Evolutionary conservation across 148 eudicot genomes (phyloP).

Genomic region (Cornus kousa): DNA sequence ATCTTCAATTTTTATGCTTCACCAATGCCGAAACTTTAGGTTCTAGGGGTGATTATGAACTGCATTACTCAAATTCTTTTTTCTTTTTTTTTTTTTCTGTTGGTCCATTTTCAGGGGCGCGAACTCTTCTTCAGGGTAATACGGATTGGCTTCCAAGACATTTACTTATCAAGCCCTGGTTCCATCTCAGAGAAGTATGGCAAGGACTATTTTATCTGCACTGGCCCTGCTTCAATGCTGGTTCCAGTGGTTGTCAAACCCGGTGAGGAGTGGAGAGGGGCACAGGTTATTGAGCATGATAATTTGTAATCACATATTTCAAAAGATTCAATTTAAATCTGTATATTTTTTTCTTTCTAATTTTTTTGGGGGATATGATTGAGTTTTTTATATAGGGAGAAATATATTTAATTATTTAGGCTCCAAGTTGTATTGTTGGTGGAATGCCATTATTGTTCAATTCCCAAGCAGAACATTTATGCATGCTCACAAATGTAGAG

Average conservation of each 20-base stretch:
- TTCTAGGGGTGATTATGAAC: too few species aligned
- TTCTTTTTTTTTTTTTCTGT: not conserved
- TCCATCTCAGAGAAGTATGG: slow-evolving; percentile 65
- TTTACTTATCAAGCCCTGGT: slow-evolving; percentile 78
- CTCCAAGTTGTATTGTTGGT: not conserved
- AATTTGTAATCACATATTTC: slow-evolving; percentile 39
- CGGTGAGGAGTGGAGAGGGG: slow-evolving; percentile 89
- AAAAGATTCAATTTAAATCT: not conserved
- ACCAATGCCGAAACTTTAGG: too few species aligned
- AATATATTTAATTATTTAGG: too few species aligned
- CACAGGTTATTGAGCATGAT: slow-evolving; percentile 85
- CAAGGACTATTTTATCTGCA: slow-evolving; percentile 72
- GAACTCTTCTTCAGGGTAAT: slow-evolving; percentile 73
- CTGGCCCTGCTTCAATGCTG: slow-evolving; percentile 83
- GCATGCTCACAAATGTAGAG: not conserved
- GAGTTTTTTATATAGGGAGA: too few species aligned
- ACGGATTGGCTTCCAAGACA: slow-evolving; percentile 75
- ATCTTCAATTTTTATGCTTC: too few species aligned
- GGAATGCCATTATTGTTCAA: not conserved
- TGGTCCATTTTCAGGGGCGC: slow-evolving; percentile 47
- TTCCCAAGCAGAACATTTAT: too few species aligned
- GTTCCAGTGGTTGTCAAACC: slow-evolving; percentile 71
- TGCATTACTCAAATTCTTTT: too few species aligned
- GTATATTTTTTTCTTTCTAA: not conserved
- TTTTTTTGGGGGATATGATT: not conserved